phyloP scores from a whole-genome alignment of 176 grass and related monocot species.

The Echinochloa phyllopogon region DNA sequence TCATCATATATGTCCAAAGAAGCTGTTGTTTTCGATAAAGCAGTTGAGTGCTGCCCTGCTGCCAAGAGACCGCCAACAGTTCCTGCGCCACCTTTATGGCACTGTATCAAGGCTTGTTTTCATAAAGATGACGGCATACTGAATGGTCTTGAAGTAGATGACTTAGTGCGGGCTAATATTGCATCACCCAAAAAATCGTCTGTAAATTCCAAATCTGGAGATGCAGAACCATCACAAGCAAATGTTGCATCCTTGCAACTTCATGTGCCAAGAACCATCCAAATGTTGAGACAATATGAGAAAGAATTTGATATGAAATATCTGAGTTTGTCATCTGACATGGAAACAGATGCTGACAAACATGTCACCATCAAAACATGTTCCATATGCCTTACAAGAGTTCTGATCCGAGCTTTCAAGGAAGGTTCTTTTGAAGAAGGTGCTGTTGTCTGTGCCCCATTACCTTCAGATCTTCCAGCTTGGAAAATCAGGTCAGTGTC shows the following conservation, averaged over 20 bases:
- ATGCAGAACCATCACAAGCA: conserved; percentile 25
- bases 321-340: conserved; percentile 36
- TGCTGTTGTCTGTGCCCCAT: conserved; percentile 78
- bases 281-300: conserved; percentile 53
- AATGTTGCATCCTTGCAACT: conserved; percentile 42
- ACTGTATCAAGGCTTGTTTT: conserved; percentile 49
- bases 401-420: conserved; percentile 68
- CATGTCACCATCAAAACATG: conserved; percentile 3
- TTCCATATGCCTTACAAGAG: conserved; percentile 67
- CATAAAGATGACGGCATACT: conserved; percentile 44
- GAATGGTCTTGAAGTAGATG: conserved; percentile 29
- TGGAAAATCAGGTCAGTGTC: conserved; percentile 75
- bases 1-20: conserved; percentile 55
- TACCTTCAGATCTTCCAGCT: conserved; percentile 65
- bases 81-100: conserved; percentile 69
- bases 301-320: conserved; percentile 53
- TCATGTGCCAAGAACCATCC: conserved; percentile 59
- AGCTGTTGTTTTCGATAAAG: conserved; percentile 55
- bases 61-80: conserved; percentile 59
- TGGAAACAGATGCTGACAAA: conserved; percentile 23
- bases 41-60: conserved; percentile 56
- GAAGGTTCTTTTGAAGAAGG: conserved; percentile 92
- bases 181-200: conserved; percentile 23
- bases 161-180: conserved; percentile 10
- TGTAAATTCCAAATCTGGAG: conserved; percentile 35